Evolutionary conservation across 2,329 filamentous ascomycete genomes (phyloP), one percentile per base, ranked within the genome.

Genomic region (Tolypocladium endophyticum): DNA sequence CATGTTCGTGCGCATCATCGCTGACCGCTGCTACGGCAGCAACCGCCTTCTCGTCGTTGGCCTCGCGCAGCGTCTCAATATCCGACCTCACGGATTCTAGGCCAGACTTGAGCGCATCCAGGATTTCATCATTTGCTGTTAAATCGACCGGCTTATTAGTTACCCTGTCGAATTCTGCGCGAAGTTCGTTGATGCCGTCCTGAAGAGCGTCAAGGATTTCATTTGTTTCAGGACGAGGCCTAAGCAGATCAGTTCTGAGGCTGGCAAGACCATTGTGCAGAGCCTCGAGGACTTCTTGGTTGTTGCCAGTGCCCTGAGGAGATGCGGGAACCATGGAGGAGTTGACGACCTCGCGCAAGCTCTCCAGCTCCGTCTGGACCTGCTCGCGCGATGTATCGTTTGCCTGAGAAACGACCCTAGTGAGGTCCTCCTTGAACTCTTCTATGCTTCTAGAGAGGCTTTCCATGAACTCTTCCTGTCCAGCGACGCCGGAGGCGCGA

Each of bases 191-290:
- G 8, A 97, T 81, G 2, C 92, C 92, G 71, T 97, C 92, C 61
- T 95, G 92, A 58, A 97, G 79, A 1, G 92, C 89, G 69, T 96
- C 91, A 1, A 97, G 79, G 14, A 96, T 89, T 68, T 97, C 92
- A 57, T 91, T 89, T 0, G 91, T 93, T 64, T 92, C 90, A 20
- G 81, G 77, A 53, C 83, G 78, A 3, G 82, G 82, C 18, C 82
- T 77, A 9, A 87, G 87, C 56, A 96, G 82, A 65, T 97, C 92
- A 20, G 83, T 80, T 6, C 90, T 84, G 39, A 97, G 80, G 52
- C 82, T 83, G 61, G 89, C 88, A 43, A 97, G 80, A 2, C 92
- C 90, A 53, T 82, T 84, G 36, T 83, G 85, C 3, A 93, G 76
- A 12, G 86, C 84, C 62, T 88, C 83, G 1, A 95, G 79, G 33